Evolutionary conservation across 257 asterid genomes (phyloP), one percentile per base, ranked within the genome.

Genomic region (Jacaranda copaia): DNA sequence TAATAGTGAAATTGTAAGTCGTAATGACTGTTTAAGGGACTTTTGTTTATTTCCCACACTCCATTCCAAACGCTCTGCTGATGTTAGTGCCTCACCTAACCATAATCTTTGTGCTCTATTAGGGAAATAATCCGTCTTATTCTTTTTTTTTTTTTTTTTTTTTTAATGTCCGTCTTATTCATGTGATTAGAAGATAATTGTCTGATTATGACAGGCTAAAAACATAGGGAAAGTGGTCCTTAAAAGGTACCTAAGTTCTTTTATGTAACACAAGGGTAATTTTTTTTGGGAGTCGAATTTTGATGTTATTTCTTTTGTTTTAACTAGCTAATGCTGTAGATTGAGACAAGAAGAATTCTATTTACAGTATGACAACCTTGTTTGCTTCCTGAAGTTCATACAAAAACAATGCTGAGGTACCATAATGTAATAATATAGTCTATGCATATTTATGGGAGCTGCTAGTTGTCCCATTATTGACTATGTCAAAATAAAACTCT

Each of bases 71-170:
- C 19, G 3, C 14, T 38, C n/a, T 16, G 8, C 68, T 80, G 86
- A 81, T 79, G 79, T 52, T 51, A 48, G 65, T 48, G 72, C 69
- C 57, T 74, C 70, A 80, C 82, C 88, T 85, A 85, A 85, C 76
- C 25, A 69, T 49, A 57, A 57, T 81, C 78, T 78, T 79, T 69
- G 48, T 40, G 80, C 73, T 65, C 42, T 57, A 85, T 73, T 68
- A 18, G 63, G 74, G 70, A 72, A 19, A 74, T 75, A 74, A 51
- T 51, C 56, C 64, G 67, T 60, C 58, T 64, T 46, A 55, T 68
- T 62, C 67, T n/a, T n/a, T n/a, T n/a, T n/a, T n/a, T n/a, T n/a
- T n/a, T n/a, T n/a, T n/a, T n/a, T n/a, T n/a, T n/a, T n/a, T n/a
- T n/a, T n/a, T n/a, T n/a, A n/a, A n/a, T n/a, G n/a, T 51, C 56